Evolutionary conservation across 371 early-diverging fungal species (phyloP).

Genomic region (Synchytrium microbalum): DNA sequence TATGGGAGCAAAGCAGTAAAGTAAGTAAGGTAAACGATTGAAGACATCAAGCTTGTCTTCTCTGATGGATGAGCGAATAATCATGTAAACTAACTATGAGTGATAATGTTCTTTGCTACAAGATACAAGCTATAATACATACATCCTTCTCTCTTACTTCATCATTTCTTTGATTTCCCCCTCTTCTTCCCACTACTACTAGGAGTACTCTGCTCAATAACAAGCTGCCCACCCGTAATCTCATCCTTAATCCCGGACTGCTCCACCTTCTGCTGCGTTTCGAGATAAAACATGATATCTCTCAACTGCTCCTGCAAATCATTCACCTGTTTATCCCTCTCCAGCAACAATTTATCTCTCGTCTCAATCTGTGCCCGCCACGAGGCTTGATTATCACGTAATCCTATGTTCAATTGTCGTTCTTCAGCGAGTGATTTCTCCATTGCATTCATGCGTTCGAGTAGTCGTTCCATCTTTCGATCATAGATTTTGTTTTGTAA

Average conservation of each 20-base stretch:
- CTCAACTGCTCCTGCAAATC: slow-evolving; percentile 40
- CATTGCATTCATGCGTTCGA: slow-evolving; percentile 17
- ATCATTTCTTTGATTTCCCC: neutral
- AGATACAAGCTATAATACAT: no score
- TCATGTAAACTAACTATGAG: no score
- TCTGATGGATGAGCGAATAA: no score
- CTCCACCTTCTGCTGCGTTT: slow-evolving; percentile 31
- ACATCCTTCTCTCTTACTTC: no score
- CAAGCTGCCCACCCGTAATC: slow-evolving; percentile 19
- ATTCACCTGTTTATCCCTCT: slow-evolving; percentile 23
- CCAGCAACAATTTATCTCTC: slow-evolving; percentile 17
- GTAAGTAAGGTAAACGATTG: no score
- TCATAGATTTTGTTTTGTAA: slow-evolving; percentile 17
- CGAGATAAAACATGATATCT: slow-evolving; percentile 44
- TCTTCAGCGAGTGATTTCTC: slow-evolving; percentile 29
- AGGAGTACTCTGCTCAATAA: slow-evolving; percentile 7
- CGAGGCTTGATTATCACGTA: slow-evolving; percentile 28
- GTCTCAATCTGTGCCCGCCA: slow-evolving; percentile 13
- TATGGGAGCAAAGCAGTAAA: no score
- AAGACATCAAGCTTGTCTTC: no score
- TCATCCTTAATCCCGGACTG: slow-evolving; percentile 20
- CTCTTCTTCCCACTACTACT: neutral
- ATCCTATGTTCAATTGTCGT: slow-evolving; percentile 21
- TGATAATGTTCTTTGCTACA: no score
- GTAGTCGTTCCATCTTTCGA: slow-evolving; percentile 19